Conservation (phyloP, 805 yeast species). For the Ogataea trehaloabstinens region DNA sequence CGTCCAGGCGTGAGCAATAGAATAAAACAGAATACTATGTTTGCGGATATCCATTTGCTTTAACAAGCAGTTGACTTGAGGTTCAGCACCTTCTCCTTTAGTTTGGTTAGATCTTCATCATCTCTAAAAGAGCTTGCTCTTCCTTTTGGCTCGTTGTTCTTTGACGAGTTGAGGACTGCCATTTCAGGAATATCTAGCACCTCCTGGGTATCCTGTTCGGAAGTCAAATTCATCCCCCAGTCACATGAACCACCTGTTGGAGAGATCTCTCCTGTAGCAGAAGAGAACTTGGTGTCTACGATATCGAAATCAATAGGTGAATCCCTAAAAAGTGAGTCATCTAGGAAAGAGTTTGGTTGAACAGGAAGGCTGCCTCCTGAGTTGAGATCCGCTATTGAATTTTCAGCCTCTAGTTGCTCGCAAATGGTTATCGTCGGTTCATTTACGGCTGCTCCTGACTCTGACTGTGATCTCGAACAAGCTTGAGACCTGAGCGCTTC, state of each 20-base stretch:
- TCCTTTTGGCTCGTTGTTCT: slow-evolving; percentile 5
- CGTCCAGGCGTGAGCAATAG: not conserved
- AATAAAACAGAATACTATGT: not conserved
- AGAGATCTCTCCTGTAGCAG: not conserved
- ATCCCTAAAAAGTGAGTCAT: slow-evolving; percentile 13
- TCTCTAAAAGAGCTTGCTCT: slow-evolving; percentile 24
- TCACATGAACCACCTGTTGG: not conserved
- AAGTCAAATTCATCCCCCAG: not conserved
- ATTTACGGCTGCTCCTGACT: slow-evolving; percentile 8
- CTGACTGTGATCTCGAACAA: slow-evolving; percentile 21
- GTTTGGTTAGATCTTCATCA: slow-evolving; percentile 29
- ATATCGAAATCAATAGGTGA: slow-evolving; percentile 4
- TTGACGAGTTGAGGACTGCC: not conserved
- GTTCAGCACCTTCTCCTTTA: slow-evolving; percentile 30
- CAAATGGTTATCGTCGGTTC: not conserved
- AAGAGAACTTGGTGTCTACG: slow-evolving; percentile 6
- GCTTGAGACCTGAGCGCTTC: slow-evolving; percentile 15
- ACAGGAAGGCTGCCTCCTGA: slow-evolving; percentile 2
- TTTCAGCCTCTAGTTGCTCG: not conserved
- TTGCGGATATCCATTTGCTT: slow-evolving; percentile 1
- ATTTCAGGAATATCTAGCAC: not conserved
- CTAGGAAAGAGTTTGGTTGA: slow-evolving; percentile 11
- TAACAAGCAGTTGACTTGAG: slow-evolving; percentile 24
- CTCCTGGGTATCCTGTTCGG: not conserved
- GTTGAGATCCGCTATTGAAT: not conserved